These are phyloP conservation scores for Oxytropis ochrocephala DNA, from an alignment of 306 rosid genomes.

Conservation along the genomic window DNA sequence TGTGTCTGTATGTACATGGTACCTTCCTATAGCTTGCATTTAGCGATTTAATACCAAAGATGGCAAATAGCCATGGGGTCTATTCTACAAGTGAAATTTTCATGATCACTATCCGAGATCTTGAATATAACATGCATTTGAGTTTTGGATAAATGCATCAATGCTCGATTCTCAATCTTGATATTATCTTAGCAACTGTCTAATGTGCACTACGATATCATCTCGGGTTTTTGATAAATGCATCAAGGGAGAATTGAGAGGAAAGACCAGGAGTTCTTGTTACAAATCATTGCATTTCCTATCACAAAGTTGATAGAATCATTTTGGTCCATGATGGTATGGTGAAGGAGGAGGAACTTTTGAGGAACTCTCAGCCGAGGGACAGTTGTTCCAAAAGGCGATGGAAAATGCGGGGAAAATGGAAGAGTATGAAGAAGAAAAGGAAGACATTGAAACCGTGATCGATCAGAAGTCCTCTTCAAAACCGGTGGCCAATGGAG, in stretches of 20 bases:
- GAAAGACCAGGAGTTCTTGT: conserved; percentile 91
- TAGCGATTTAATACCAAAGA: background rate
- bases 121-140: background rate
- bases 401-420: conserved; percentile 93
- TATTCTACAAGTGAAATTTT: no score
- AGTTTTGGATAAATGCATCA: background rate
- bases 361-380: conserved; percentile 73
- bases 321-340: conserved; percentile 65
- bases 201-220: background rate
- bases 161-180: background rate
- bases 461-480: conserved; percentile 35
- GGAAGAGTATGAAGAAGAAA: conserved; percentile 60
- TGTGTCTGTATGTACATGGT: background rate
- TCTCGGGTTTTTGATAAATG: conserved; percentile 78
- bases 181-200: conserved; percentile 12
- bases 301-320: conserved; percentile 80
- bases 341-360: conserved; percentile 78
- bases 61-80: background rate
- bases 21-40: background rate
- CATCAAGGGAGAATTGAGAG: conserved; percentile 76
- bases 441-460: conserved; percentile 23
- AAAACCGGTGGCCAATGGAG: conserved; percentile 37
- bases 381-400: conserved; percentile 67
- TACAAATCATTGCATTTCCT: conserved; percentile 97
- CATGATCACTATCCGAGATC: no score